phyloP scores from a whole-genome alignment of 2,329 filamentous ascomycete genomes.

The Alternaria burnsii region DNA sequence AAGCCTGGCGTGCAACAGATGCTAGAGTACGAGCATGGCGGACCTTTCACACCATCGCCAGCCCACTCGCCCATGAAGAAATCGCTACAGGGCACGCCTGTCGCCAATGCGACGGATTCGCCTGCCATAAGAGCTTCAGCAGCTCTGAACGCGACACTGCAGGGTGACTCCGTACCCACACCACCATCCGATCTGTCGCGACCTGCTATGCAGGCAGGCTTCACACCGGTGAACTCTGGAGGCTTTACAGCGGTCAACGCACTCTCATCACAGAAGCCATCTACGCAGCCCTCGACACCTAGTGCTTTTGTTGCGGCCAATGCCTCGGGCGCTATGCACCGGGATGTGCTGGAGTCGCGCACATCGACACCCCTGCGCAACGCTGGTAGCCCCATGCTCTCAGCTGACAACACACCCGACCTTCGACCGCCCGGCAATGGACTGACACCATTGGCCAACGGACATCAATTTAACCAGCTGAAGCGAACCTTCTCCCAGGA shows the following conservation, averaged over 20 bases:
- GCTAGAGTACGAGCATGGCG: conserved; percentile 90
- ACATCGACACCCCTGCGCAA: conserved; percentile 69
- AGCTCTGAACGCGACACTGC: conserved; percentile 65
- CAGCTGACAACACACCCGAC: conserved; percentile 72
- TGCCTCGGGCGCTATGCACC: conserved; percentile 58
- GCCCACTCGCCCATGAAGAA: conserved; percentile 76
- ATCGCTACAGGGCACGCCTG: conserved; percentile 59
- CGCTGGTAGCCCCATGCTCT: conserved; percentile 68
- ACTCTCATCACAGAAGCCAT: conserved; percentile 33
- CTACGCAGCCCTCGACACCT: conserved; percentile 35
- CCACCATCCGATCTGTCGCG: conserved; percentile 64
- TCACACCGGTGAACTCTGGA: conserved; percentile 74
- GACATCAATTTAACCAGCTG: conserved; percentile 64
- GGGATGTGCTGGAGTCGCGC: conserved; percentile 60
- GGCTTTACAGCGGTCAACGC: conserved; percentile 74
- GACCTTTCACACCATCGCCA: conserved; percentile 83
- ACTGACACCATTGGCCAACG: conserved; percentile 61
- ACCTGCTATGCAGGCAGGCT: conserved; percentile 67
- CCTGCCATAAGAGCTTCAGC: conserved; percentile 69
- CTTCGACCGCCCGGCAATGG: conserved; percentile 61
- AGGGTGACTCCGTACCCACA: conserved; percentile 44
- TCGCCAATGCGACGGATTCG: conserved; percentile 67
- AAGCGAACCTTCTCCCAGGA: conserved; percentile 75
- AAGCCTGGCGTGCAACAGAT: conserved; percentile 98
- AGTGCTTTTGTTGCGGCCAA: conserved; percentile 67